These are phyloP conservation scores for Solanum rostratum DNA, from an alignment of 257 asterid species.

Conservation along the genomic window DNA sequence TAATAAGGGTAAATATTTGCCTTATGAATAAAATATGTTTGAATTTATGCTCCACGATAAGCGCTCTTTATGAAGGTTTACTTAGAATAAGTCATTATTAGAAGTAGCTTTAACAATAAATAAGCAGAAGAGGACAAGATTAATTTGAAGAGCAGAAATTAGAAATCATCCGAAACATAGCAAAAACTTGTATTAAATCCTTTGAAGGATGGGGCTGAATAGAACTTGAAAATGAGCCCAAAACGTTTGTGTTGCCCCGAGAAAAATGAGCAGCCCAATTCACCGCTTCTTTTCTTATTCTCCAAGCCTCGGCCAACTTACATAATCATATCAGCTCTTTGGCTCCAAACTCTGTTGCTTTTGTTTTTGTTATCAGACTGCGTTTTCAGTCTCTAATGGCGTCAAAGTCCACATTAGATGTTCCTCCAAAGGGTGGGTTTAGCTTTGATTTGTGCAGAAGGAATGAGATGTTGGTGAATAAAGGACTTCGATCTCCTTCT, in stretches of 20 bases:
- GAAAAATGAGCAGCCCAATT: not conserved
- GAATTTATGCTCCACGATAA: too few species aligned
- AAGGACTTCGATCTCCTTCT: slow-evolving; percentile 56
- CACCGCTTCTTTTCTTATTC: not conserved
- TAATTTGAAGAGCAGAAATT: too few species aligned
- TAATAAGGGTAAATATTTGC: too few species aligned
- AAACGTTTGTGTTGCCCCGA: not conserved
- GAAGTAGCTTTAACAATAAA: too few species aligned
- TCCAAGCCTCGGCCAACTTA: not conserved
- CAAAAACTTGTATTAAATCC: too few species aligned
- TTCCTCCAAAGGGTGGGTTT: slow-evolving; percentile 49
- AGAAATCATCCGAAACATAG: too few species aligned
- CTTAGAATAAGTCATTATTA: too few species aligned
- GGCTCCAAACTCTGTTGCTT: not conserved
- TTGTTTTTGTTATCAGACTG: not conserved
- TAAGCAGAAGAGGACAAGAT: too few species aligned
- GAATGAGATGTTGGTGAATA: slow-evolving; percentile 70
- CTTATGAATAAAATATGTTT: too few species aligned
- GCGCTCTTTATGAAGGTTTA: too few species aligned
- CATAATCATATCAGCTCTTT: not conserved
- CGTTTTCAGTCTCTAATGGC: not conserved
- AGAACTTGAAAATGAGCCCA: not conserved
- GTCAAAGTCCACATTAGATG: slow-evolving; percentile 6
- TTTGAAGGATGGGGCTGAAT: not conserved
- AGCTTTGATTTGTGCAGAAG: slow-evolving; percentile 75